These are phyloP conservation scores for Gynochthodes officinalis DNA, from an alignment of 257 asterid species.

Conservation along the genomic window DNA sequence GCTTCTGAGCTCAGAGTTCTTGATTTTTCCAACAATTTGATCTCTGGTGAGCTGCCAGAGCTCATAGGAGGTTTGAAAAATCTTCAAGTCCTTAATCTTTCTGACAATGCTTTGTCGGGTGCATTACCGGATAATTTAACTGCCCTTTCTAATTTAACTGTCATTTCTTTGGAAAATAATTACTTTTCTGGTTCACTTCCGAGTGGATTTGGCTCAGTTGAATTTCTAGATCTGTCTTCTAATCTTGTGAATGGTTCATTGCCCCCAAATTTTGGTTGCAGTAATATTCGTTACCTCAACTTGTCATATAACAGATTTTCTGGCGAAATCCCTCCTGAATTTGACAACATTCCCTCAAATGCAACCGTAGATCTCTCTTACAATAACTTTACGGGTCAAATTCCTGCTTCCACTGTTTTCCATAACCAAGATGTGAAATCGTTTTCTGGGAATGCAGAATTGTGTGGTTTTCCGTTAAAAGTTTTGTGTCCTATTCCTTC, in stretches of 20 bases:
- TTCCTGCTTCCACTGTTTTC: conserved; percentile 53
- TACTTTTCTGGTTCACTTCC: conserved; percentile 64
- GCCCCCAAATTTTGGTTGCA: conserved; percentile 64
- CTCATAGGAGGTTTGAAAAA: conserved; percentile 34
- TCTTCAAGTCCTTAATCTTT: conserved; percentile 63
- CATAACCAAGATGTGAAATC: conserved; percentile 39
- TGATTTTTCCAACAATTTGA: conserved; percentile 68
- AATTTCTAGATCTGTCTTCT: conserved; percentile 74
- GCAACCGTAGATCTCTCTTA: conserved; percentile 73
- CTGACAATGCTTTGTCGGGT: conserved; percentile 77
- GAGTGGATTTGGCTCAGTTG: conserved; percentile 50
- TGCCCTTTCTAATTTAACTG: conserved; percentile 41
- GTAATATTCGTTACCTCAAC: conserved; percentile 43
- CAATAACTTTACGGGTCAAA: conserved; percentile 58
- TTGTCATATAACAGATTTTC: conserved; percentile 66
- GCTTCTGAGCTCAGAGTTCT: conserved; percentile 55
- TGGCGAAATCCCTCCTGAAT: conserved; percentile 64
- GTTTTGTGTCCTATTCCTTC: conserved; percentile 62
- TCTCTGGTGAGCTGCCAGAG: conserved; percentile 72
- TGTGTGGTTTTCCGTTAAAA: conserved; percentile 66
- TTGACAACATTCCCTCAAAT: conserved; percentile 40
- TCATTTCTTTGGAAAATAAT: conserved; percentile 59
- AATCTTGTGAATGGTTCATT: conserved; percentile 72
- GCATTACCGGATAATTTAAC: conserved; percentile 49
- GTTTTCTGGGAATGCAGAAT: conserved; percentile 50